Evolutionary conservation across 805 yeast genomes (phyloP), one percentile per base, ranked within the genome.

Genomic region (Saccharomycopsis sp.): DNA sequence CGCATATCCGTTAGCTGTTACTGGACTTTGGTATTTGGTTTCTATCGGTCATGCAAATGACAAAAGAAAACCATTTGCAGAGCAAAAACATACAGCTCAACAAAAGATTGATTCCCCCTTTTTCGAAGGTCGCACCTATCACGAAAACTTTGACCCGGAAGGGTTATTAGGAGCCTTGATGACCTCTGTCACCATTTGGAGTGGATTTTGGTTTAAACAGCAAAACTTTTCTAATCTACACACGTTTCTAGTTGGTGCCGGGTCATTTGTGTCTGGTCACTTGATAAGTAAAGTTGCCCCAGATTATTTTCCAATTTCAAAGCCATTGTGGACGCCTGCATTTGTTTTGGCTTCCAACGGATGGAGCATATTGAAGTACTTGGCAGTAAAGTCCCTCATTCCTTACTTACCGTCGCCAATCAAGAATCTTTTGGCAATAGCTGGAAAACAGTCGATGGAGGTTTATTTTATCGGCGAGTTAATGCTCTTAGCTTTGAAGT

Each of bases 291-390:
- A 63, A 18, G 60, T 70, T 12, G 61, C 64, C 15, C 74, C 75
- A 0, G 62, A 64, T 18, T 55, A 62, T 50, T 60, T 65, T 50
- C 75, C 75, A 0, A 53, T 71, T n/a, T 66, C 71, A 18, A 71
- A 72, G 56, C 72, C 73, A 3, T 66, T 65, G 59, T 73, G 75
- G 75, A 68, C 73, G 2, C 72, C 73, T 3, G 60, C 70, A 34
- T 72, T 66, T 58, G 66, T 69, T 4, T 62, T 71, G 24, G 56
- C 65, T 18, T 61, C 73, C 3, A 64, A 65, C 21, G 75, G 75
- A 2, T 62, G 64, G 57, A 61, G 69, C 8, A 63, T 72, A 20
- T 55, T 68, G 55, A 70, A 70, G 57, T 70, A 63, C 51, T 61
- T 67, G 16, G 61, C 61, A 8, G 54, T 67, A 2, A 58, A 63